Conservation (phyloP, 1,284 basidiomycete species). For the Exsudoporus floridanus region DNA sequence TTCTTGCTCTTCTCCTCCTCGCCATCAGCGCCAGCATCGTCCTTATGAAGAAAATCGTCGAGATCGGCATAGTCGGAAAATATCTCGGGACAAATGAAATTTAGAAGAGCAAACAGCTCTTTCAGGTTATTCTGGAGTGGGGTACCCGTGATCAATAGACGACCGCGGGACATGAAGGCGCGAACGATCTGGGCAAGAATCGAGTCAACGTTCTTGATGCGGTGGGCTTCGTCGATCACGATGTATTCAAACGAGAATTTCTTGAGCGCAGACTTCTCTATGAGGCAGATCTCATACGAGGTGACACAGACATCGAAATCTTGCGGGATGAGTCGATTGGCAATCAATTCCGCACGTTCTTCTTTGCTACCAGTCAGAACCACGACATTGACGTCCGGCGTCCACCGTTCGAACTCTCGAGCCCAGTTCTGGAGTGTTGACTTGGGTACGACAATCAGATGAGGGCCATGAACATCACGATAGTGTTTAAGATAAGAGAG, state of each 20-base stretch:
- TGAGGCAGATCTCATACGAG: constrained; percentile 96
- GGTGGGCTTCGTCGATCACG: constrained; percentile 97
- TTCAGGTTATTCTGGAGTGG: constrained; percentile 98
- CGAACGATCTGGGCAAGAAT: constrained; percentile 95
- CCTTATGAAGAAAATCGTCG: constrained; percentile 79
- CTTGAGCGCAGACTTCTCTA: constrained; percentile 89
- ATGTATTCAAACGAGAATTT: constrained; percentile 99
- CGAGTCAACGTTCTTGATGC: constrained; percentile 99
- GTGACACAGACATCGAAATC: constrained; percentile 96
- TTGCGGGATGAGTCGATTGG: constrained; percentile 77
- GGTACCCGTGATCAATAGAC: constrained; percentile 95
- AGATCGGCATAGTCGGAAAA: constrained; percentile 76
- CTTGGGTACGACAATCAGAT: constrained; percentile 96
- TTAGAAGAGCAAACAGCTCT: constrained; percentile 94
- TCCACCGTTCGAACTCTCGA: constrained; percentile 92
- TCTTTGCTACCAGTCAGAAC: constrained; percentile 88
- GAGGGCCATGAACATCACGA: constrained; percentile 75
- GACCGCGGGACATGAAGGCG: constrained; percentile 83
- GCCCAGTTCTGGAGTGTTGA: constrained; percentile 97
- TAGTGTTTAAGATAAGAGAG: constrained; percentile 93
- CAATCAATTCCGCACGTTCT: constrained; percentile 83
- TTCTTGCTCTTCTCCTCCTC: constrained; percentile 89
- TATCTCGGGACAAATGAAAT: constrained; percentile 89
- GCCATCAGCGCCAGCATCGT: constrained; percentile 66
- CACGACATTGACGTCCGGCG: constrained; percentile 84